Conservation (phyloP, 169 alveolate genomes). For the Eimeria praecox region DNA sequence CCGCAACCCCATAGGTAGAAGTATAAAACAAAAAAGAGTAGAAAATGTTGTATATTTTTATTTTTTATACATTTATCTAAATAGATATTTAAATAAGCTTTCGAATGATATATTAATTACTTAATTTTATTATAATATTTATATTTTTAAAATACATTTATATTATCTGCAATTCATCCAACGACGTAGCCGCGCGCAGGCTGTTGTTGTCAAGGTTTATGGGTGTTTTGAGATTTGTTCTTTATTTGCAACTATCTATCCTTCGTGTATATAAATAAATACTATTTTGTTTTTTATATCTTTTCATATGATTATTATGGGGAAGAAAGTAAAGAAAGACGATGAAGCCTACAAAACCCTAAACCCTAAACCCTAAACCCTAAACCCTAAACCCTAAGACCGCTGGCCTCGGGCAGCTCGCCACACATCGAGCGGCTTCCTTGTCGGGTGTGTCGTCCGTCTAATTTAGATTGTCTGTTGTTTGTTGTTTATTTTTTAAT, state of each 20-base stretch:
- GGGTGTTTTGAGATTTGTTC: no score
- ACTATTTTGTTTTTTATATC: background rate
- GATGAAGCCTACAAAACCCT: background rate
- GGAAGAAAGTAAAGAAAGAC: background rate
- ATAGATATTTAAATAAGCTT: background rate
- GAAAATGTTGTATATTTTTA: no score
- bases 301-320: background rate
- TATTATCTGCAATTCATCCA: no score
- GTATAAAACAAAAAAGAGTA: no score
- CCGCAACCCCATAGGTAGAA: background rate
- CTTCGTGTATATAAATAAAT: background rate
- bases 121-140: no score
- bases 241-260: background rate
- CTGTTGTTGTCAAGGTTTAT: no score
- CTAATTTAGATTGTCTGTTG: background rate
- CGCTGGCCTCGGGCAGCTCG: slow-evolving; percentile 54
- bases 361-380: slow-evolving; percentile 51
- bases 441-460: background rate
- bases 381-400: slow-evolving; percentile 16
- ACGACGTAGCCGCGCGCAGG: background rate
- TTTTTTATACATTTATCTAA: no score
- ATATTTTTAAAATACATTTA: background rate
- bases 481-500: background rate
- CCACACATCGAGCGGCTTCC: slow-evolving; percentile 35
- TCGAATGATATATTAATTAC: background rate